These are phyloP conservation scores for Chytriomyces sp. DNA, from an alignment of 192 early-diverging fungal species.

Conservation along the genomic window DNA sequence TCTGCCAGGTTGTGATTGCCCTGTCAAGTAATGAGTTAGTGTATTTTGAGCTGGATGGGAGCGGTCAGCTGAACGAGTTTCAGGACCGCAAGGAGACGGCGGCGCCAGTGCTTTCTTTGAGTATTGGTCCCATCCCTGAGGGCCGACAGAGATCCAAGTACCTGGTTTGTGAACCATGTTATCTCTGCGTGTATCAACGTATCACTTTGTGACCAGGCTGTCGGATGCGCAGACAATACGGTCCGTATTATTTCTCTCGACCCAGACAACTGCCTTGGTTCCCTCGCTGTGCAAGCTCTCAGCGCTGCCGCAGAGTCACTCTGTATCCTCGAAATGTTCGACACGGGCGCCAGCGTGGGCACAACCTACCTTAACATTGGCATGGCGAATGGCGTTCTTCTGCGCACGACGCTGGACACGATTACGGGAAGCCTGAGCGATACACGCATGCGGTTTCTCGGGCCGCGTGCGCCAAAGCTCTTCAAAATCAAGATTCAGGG, in stretches of 20 bases:
- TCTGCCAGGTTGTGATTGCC: constrained; percentile 69
- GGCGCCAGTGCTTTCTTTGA: constrained; percentile 71
- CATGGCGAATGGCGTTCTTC: constrained; percentile 83
- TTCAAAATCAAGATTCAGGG: constrained; percentile 70
- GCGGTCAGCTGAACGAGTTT: constrained; percentile 84
- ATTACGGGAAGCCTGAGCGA: constrained; percentile 82
- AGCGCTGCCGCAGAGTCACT: constrained; percentile 72
- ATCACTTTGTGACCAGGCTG: constrained; percentile 54
- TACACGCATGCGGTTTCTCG: constrained; percentile 82
- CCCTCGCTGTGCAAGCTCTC: constrained; percentile 73
- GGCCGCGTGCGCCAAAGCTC: constrained; percentile 80
- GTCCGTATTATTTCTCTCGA: constrained; percentile 88
- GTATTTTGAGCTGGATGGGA: constrained; percentile 91
- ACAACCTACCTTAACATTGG: constrained; percentile 85
- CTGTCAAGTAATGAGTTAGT: constrained; percentile 82
- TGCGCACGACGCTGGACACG: constrained; percentile 83
- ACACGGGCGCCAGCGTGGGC: constrained; percentile 63
- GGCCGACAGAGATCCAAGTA: constrained; percentile 76
- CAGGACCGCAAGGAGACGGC: constrained; percentile 75
- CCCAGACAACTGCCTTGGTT: constrained; percentile 73
- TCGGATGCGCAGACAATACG: constrained; percentile 89
- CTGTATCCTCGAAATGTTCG: constrained; percentile 77
- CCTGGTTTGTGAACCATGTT: constrained; percentile 39
- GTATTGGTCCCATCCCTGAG: constrained; percentile 77
- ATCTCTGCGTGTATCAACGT: background rate